Conservation (phyloP, 1,139 yeast genomes). For the Pichia kudriavzevii region DNA sequence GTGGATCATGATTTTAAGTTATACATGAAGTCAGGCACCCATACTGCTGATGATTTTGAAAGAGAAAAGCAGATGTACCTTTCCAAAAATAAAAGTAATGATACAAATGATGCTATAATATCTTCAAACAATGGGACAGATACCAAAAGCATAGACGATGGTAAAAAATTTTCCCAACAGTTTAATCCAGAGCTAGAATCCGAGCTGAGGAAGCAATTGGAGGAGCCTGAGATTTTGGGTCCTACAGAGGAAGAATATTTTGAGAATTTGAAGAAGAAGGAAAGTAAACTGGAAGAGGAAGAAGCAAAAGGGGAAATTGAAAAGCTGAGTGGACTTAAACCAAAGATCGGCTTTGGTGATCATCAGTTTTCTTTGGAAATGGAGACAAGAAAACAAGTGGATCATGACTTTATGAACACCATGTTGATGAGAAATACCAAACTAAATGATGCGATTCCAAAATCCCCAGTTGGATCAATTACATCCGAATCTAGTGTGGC, state of each 20-base stretch:
- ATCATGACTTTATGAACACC: conserved; percentile 11
- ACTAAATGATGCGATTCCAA: neutral
- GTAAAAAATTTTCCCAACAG: too few relatives aligned
- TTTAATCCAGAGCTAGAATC: conserved; percentile 1
- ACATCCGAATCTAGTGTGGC: neutral
- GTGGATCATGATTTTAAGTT: conserved; percentile 23
- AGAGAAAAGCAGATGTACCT: conserved; percentile 21
- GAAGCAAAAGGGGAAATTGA: neutral
- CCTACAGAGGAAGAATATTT: conserved; percentile 15
- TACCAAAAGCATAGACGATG: neutral
- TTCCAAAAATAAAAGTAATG: conserved; percentile 10
- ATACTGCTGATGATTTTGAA: conserved; percentile 25
- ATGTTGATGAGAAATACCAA: conserved; percentile 6
- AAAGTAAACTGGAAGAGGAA: conserved; percentile 1
- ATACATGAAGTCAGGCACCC: conserved; percentile 20
- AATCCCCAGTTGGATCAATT: neutral
- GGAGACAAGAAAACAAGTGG: conserved; percentile 8
- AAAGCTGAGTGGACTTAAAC: neutral
- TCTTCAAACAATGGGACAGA: neutral
- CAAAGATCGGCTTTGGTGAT: conserved; percentile 8
- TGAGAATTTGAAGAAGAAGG: conserved; percentile 3
- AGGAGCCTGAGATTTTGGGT: conserved; percentile 17
- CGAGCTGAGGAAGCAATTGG: conserved; percentile 11
- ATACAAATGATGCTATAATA: neutral
- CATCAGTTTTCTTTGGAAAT: conserved; percentile 11